Evolutionary conservation across 352 stramenopile genomes (phyloP).

Genomic region (Globisporangium abappressorium): DNA sequence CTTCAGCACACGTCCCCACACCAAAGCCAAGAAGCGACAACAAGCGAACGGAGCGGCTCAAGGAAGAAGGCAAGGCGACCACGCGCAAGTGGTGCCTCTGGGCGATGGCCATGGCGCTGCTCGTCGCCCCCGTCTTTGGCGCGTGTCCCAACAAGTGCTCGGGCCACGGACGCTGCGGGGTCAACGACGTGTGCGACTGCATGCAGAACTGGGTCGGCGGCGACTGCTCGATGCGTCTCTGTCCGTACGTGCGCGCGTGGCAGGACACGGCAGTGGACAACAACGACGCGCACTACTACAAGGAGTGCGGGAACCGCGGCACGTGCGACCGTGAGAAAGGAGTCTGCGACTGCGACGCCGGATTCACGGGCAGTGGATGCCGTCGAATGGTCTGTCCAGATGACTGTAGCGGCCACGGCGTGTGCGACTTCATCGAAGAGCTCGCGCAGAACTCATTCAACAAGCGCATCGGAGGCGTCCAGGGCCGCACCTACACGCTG

Average conservation of each 20-base stretch:
- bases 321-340: conserved; percentile 73
- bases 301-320: conserved; percentile 72
- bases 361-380: conserved; percentile 71
- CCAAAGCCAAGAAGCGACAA: neutral
- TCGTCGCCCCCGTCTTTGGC: conserved; percentile 20
- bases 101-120: conserved; percentile 26
- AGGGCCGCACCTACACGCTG: conserved; percentile 28
- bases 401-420: conserved; percentile 49
- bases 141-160: conserved; percentile 85
- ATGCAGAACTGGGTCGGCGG: conserved; percentile 74
- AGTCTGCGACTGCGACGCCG: conserved; percentile 55
- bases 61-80: neutral
- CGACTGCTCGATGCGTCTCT: conserved; percentile 43
- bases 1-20: neutral
- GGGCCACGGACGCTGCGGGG: conserved; percentile 78
- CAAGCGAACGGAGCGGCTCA: neutral
- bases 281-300: conserved; percentile 62
- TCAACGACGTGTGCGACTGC: conserved; percentile 77
- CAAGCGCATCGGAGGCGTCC: conserved; percentile 33
- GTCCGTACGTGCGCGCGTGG: conserved; percentile 44
- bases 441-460: conserved; percentile 40
- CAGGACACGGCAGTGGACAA: conserved; percentile 36
- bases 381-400: conserved; percentile 35
- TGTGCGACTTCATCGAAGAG: conserved; percentile 55
- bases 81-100: conserved; percentile 37